Conservation (phyloP, 345 rosid species). For the Orychophragmus violaceus region DNA sequence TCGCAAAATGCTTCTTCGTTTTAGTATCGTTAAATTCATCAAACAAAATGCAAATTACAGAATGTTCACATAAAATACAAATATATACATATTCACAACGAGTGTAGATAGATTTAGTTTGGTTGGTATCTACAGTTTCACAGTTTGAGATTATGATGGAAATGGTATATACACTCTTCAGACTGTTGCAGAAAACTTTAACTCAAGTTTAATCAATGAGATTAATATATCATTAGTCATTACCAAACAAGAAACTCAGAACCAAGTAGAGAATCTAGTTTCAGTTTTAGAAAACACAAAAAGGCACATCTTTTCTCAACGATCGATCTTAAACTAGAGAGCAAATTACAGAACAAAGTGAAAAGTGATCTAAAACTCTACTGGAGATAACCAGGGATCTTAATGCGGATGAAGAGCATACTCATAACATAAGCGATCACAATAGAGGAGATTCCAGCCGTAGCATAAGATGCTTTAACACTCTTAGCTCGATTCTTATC, state of each 20-base stretch:
- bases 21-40: neutral
- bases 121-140: neutral
- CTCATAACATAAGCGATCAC: constrained; percentile 78
- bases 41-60: too few species aligned
- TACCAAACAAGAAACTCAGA: constrained; percentile 9
- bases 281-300: neutral
- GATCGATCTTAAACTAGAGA: constrained; percentile 2
- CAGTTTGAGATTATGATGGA: constrained; percentile 41
- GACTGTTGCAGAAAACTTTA: neutral
- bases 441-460: constrained; percentile 68
- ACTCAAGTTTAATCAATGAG: neutral
- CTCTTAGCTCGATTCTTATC: constrained; percentile 82
- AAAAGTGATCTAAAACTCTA: constrained; percentile 3
- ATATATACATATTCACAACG: neutral
- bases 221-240: neutral
- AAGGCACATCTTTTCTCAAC: neutral
- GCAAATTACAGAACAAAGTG: neutral
- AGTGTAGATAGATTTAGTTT: neutral
- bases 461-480: constrained; percentile 71
- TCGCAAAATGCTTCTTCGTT: neutral
- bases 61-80: neutral
- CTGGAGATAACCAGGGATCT: constrained; percentile 87
- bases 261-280: neutral
- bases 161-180: too few species aligned
- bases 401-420: constrained; percentile 94